Conservation (phyloP, 371 early-diverging fungal species). For the Chytridium lagenaria region DNA sequence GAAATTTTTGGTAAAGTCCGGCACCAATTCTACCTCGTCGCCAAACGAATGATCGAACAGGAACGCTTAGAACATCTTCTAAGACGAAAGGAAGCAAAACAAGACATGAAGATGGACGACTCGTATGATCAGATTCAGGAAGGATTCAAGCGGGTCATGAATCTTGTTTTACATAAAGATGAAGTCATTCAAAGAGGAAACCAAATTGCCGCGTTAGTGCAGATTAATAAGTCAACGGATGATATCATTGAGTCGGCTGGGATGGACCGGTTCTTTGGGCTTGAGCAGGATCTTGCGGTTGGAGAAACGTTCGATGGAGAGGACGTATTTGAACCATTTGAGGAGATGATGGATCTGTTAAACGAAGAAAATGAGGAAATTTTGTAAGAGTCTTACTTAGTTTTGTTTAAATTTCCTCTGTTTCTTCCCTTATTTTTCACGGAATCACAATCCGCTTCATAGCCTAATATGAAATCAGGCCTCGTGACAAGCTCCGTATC, state of each 20-base stretch:
- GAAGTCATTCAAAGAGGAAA: background rate
- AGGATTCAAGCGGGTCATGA: background rate
- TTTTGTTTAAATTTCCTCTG: background rate
- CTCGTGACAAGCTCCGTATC: constrained; percentile 1
- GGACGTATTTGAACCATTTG: background rate
- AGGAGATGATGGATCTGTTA: constrained; percentile 8
- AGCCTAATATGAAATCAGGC: background rate
- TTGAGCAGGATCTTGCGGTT: constrained; percentile 12
- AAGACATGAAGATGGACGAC: background rate
- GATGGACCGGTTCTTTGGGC: constrained; percentile 8
- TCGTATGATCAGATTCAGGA: background rate
- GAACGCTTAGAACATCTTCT: background rate
- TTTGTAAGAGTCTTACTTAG: background rate
- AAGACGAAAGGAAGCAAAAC: background rate
- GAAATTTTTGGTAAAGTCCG: constrained; percentile 7
- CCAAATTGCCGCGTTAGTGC: constrained; percentile 1
- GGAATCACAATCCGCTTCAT: background rate
- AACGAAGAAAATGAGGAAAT: constrained; percentile 4
- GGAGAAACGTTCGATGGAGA: constrained; percentile 4
- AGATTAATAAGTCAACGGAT: constrained; percentile 6
- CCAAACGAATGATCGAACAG: background rate
- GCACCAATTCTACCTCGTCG: background rate
- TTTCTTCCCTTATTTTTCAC: background rate
- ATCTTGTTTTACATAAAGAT: constrained; percentile 1
- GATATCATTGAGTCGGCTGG: constrained; percentile 1